phyloP scores from a whole-genome alignment of 148 eudicot genomes.

The Nyssa sinensis region DNA sequence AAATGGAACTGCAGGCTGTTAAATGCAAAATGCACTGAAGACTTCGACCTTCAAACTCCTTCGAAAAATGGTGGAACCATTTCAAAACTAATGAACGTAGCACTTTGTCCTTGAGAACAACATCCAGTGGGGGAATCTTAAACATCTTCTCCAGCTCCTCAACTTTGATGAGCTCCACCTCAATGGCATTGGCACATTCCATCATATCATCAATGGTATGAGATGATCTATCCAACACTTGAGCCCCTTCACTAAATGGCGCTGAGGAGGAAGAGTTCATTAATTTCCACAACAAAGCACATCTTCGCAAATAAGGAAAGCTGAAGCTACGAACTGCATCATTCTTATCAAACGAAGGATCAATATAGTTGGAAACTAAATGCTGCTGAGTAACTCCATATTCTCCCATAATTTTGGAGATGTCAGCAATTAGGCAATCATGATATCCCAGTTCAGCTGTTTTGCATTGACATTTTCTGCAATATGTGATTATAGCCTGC shows the following conservation, averaged over 20 bases:
- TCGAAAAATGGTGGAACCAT: constrained; percentile 69
- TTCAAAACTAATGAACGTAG: constrained; percentile 43
- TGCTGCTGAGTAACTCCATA: constrained; percentile 31
- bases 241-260: constrained; percentile 48
- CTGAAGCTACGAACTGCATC: constrained; percentile 52
- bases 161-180: constrained; percentile 50
- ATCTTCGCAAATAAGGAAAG: constrained; percentile 88
- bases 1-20: constrained; percentile 73
- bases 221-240: constrained; percentile 33
- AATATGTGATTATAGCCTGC: constrained; percentile 67
- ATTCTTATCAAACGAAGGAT: constrained; percentile 46
- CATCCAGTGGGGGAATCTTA: constrained; percentile 67
- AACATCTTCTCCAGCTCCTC: constrained; percentile 64
- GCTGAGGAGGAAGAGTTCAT: constrained; percentile 46
- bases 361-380: constrained; percentile 57
- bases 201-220: constrained; percentile 32
- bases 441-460: constrained; percentile 33
- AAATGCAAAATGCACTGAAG: constrained; percentile 33
- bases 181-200: constrained; percentile 27
- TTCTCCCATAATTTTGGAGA: constrained; percentile 47
- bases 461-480: constrained; percentile 31
- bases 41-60: constrained; percentile 36
- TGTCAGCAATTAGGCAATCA: constrained; percentile 58
- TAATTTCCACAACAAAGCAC: constrained; percentile 79
- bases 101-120: constrained; percentile 47